A percentile compares a stretch with the other conserved stretches of the same genome.
These are phyloP conservation scores for Leptodontidium sp. DNA, from an alignment of 2,329 filamentous ascomycete species.

Conservation along the genomic window DNA sequence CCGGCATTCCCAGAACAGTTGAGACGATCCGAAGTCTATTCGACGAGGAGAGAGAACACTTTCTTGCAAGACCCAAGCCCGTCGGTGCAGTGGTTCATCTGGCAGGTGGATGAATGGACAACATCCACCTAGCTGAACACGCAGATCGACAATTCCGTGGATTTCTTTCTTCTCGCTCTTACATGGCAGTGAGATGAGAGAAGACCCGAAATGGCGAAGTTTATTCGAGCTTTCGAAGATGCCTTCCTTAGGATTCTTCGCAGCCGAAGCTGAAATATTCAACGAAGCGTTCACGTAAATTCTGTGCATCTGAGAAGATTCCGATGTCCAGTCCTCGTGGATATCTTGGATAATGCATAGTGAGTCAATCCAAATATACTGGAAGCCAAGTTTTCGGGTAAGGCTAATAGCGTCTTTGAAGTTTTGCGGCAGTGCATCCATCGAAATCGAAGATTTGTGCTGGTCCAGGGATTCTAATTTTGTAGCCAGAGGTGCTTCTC, in stretches of 20 bases:
- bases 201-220: not conserved
- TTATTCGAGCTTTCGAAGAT: not conserved
- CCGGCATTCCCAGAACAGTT: conserved; percentile 18
- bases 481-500: conserved; percentile 11
- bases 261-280: conserved; percentile 3
- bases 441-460: conserved; percentile 9
- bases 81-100: conserved; percentile 12
- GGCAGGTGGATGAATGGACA: not conserved
- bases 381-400: conserved; percentile 17
- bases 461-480: not conserved
- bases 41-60: conserved; percentile 18
- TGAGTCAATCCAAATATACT: conserved; percentile 35
- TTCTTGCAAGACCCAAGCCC: conserved; percentile 27
- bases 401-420: conserved; percentile 31
- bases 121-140: not conserved
- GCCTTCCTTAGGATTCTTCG: not conserved
- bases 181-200: not conserved
- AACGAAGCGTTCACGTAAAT: conserved; percentile 4
- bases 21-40: conserved; percentile 16
- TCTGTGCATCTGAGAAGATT: conserved; percentile 25
- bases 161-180: not conserved
- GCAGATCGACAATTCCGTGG: not conserved
- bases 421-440: conserved; percentile 20
- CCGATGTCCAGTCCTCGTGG: conserved; percentile 20
- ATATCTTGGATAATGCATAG: conserved; percentile 35